phyloP scores from a whole-genome alignment of 2,329 filamentous ascomycete species.

The Neurospora sp. region DNA sequence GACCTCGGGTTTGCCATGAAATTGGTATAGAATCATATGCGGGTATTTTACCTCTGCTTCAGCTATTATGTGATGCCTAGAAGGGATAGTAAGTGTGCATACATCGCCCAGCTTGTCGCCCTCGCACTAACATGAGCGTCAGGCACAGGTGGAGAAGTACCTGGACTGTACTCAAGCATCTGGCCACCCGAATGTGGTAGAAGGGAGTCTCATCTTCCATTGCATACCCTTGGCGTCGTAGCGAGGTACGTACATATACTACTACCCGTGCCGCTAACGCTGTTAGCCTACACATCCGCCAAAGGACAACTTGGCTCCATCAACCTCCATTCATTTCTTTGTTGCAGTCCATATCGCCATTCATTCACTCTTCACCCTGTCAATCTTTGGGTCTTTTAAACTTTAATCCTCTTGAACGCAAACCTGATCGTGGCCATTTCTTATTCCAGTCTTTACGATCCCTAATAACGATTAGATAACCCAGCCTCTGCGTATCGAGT shows the following conservation, averaged over 20 bases:
- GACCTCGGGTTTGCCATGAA: neutral
- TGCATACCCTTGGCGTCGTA: neutral
- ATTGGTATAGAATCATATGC: neutral
- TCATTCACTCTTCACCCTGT: neutral
- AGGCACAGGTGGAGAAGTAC: neutral
- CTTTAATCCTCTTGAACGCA: neutral
- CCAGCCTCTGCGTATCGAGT: neutral
- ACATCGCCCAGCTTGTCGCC: neutral
- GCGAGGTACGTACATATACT: neutral
- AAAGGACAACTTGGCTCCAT: neutral
- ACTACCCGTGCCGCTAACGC: neutral
- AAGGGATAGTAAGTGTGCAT: neutral
- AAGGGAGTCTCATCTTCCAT: neutral
- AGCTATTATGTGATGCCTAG: neutral
- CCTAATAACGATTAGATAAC: neutral
- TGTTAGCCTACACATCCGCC: neutral
- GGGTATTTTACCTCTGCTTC: neutral
- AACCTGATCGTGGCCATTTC: neutral
- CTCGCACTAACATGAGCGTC: neutral
- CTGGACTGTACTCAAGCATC: neutral
- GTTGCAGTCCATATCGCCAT: neutral
- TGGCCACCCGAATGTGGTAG: neutral
- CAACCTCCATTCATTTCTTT: neutral
- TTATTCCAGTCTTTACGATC: neutral
- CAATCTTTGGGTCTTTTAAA: neutral